Conservation (phyloP, 2,329 filamentous ascomycete genomes). For the Emericellopsis atlantica region DNA sequence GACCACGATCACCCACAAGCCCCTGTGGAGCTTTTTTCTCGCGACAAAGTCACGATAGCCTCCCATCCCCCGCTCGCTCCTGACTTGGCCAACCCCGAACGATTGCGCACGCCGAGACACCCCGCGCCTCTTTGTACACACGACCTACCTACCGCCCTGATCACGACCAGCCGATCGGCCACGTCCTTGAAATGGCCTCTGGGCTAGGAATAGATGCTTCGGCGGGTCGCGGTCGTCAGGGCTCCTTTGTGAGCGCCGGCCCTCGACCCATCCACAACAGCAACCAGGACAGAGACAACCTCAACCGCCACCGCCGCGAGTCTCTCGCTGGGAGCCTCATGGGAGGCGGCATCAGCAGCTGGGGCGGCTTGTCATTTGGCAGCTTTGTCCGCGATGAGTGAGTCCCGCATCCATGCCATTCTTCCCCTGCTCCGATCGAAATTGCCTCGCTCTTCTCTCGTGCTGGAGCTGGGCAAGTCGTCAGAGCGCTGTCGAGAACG, state of each 20-base stretch:
- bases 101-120: too few relatives aligned
- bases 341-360: conserved; percentile 68
- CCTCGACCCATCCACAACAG: conserved; percentile 55
- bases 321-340: conserved; percentile 52
- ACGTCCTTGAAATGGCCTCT: conserved; percentile 13
- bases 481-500: too few relatives aligned
- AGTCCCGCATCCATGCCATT: conserved; percentile 24
- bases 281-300: conserved; percentile 48
- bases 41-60: too few relatives aligned
- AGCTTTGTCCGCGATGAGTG: conserved; percentile 98
- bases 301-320: conserved; percentile 46
- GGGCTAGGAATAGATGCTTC: conserved; percentile 32
- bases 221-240: conserved; percentile 43
- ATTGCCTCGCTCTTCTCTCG: too few relatives aligned
- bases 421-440: neutral
- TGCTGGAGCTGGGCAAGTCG: too few relatives aligned
- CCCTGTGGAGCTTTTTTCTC: too few relatives aligned
- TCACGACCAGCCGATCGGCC: too few relatives aligned
- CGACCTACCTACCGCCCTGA: too few relatives aligned
- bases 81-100: too few relatives aligned
- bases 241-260: conserved; percentile 53
- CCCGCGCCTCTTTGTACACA: too few relatives aligned
- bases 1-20: too few relatives aligned
- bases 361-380: conserved; percentile 90
- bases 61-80: too few relatives aligned